phyloP scores from a whole-genome alignment of 192 early-diverging fungal species.

The Phycomyces blakesleeanus region DNA sequence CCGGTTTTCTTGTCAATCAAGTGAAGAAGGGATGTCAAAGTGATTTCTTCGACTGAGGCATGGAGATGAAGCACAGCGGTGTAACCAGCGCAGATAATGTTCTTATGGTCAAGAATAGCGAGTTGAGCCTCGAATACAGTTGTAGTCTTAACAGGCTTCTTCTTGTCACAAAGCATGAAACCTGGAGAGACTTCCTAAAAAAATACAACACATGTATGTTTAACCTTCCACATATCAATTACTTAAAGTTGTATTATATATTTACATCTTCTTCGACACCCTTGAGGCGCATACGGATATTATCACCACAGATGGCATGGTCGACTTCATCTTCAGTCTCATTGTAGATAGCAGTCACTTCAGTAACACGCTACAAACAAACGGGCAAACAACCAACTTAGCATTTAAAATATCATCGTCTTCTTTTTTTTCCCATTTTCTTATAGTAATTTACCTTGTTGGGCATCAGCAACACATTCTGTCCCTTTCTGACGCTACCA shows the following conservation, averaged over 20 bases:
- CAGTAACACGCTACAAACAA: slow-evolving; percentile 36
- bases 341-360: slow-evolving; percentile 79
- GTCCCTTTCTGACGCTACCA: slow-evolving; percentile 85
- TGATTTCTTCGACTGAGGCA: slow-evolving; percentile 84
- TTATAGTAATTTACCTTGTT: slow-evolving; percentile 68
- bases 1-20: slow-evolving; percentile 92
- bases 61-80: slow-evolving; percentile 92
- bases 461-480: slow-evolving; percentile 88
- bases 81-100: slow-evolving; percentile 96
- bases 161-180: slow-evolving; percentile 79
- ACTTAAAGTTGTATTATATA: not conserved
- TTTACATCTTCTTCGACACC: slow-evolving; percentile 90
- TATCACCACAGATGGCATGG: slow-evolving; percentile 83
- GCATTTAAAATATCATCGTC: not conserved
- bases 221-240: not conserved
- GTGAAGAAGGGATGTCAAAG: slow-evolving; percentile 77
- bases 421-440: not conserved
- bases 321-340: slow-evolving; percentile 80
- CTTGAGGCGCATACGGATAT: slow-evolving; percentile 84
- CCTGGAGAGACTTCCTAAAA: slow-evolving; percentile 73
- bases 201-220: not conserved
- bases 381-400: not conserved
- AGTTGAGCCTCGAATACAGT: slow-evolving; percentile 84
- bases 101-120: slow-evolving; percentile 89
- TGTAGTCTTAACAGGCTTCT: slow-evolving; percentile 75